Evolutionary conservation across 177 flowering plant genomes (phyloP), one percentile per base, ranked within the genome.

Genomic region (Tripterygium wilfordii): DNA sequence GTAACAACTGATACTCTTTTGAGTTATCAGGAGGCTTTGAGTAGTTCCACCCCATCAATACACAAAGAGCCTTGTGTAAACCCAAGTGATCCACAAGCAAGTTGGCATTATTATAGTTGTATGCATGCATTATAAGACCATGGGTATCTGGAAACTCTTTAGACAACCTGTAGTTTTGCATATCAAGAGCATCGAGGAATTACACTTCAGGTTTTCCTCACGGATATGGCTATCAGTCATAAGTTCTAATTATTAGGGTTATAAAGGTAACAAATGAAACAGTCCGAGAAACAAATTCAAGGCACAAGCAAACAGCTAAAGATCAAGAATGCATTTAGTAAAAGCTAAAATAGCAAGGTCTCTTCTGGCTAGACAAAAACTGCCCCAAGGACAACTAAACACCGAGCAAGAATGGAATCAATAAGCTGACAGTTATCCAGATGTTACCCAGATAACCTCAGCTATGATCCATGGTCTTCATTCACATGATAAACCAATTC

Each of bases 11-110:
- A 69, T 92, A 92, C 13, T 64, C 64, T 74, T 71, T 92, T 22
- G 89, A 80, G 63, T 75, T 74, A 52, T 92, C 97, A 39, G 97
- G 97, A 57, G 72, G 76, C 69, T 49, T 79, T 26, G 55, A 52
- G 55, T 68, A 79, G 69, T 79, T 81, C 99, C 99, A 92, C 27
- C 97, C 95, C 99, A 82, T 84, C 22, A 89, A 63, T 54, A 81
- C 77, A 75, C 97, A 92, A 26, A 88, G 66, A 55, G 95, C 95
- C 71, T 80, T 86, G 65, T 92, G 99, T 15, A 92, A 79, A 54
- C 91, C 99, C 69, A 89, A 72, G 69, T 92, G 99, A 64, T 84
- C 92, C 60, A 72, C 71, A 47, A 58, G 77, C 63, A 60, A 61
- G 49, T 76, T 85, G 50, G 78, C 68, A 62, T 48, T 72, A 38